Conservation (phyloP, 1,139 yeast genomes). For the Tardiomyces depauwii region DNA sequence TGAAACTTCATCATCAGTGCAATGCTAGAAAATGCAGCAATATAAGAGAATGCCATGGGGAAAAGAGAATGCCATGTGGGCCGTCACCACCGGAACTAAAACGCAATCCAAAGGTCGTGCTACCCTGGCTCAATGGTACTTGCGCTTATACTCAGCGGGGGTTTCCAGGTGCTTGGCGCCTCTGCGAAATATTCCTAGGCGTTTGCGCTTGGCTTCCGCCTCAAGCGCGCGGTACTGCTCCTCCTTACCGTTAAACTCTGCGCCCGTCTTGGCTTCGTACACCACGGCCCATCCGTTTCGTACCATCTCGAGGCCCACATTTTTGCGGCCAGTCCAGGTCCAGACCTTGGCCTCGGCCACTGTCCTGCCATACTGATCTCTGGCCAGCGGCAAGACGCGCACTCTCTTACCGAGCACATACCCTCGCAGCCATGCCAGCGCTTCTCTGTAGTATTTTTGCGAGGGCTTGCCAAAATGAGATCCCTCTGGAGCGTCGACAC, state of each 20-base stretch:
- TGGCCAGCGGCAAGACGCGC: conserved; percentile 61
- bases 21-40: not conserved
- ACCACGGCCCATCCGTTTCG: conserved; percentile 74
- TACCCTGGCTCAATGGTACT: not conserved
- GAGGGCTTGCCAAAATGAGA: conserved; percentile 93
- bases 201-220: conserved; percentile 41
- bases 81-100: too few species aligned
- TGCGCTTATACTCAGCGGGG: conserved; percentile 67
- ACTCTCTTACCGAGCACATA: conserved; percentile 57
- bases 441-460: conserved; percentile 81
- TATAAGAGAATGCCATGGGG: too few species aligned
- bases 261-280: conserved; percentile 71
- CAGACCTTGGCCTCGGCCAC: conserved; percentile 73
- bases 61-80: too few species aligned
- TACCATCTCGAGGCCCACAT: conserved; percentile 82
- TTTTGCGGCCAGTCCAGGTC: conserved; percentile 64
- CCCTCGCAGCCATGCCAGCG: conserved; percentile 59
- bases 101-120: too few species aligned
- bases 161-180: conserved; percentile 45
- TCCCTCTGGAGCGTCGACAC: conserved; percentile 97
- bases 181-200: conserved; percentile 56
- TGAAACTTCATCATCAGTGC: too few species aligned
- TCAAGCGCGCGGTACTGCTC: conserved; percentile 48
- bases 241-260: conserved; percentile 78
- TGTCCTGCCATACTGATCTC: conserved; percentile 84